Percentiles rank a stretch among this genome's conserved stretches.
Conservation (phyloP, 1,284 basidiomycete genomes). For the Trametes pubescens region DNA sequence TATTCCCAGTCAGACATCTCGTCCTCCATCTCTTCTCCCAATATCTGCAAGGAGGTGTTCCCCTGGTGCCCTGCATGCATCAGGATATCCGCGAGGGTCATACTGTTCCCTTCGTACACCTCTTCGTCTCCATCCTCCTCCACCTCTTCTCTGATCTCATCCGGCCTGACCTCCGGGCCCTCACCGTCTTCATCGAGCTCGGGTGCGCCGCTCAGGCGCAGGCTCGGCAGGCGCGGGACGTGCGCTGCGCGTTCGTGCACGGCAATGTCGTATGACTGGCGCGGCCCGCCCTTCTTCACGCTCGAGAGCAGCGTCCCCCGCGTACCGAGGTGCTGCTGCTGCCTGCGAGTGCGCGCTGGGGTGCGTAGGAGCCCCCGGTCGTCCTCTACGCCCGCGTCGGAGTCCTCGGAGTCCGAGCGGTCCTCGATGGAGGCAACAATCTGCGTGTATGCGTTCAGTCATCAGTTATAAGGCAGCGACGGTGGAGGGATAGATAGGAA, state of each 20-base stretch:
- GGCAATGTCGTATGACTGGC: conserved; percentile 37
- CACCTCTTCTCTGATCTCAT: not conserved
- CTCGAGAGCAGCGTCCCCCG: conserved; percentile 34
- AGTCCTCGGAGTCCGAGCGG: conserved; percentile 30
- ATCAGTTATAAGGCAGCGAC: not conserved
- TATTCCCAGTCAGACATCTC: conserved; percentile 37
- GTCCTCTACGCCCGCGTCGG: conserved; percentile 1
- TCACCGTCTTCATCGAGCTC: conserved; percentile 16
- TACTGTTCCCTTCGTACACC: conserved; percentile 37
- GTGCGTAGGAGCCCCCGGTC: conserved; percentile 7
- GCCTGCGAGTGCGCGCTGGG: conserved; percentile 14
- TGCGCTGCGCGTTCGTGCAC: conserved; percentile 27
- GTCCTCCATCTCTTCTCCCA: conserved; percentile 32
- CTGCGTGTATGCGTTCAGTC: conserved; percentile 13
- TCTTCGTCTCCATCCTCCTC: conserved; percentile 22
- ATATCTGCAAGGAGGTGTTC: conserved; percentile 25
- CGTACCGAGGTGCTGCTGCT: conserved; percentile 15
- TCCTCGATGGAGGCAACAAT: conserved; percentile 34
- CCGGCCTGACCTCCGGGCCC: not conserved
- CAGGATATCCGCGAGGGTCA: conserved; percentile 39
- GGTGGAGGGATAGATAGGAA: not conserved
- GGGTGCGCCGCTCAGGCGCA: conserved; percentile 17
- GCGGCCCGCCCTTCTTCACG: conserved; percentile 32
- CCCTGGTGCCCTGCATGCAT: conserved; percentile 34
- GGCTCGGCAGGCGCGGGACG: conserved; percentile 23